Evolutionary conservation across 306 rosid species (phyloP).

Genomic region (Astragalus glycyphyllos): DNA sequence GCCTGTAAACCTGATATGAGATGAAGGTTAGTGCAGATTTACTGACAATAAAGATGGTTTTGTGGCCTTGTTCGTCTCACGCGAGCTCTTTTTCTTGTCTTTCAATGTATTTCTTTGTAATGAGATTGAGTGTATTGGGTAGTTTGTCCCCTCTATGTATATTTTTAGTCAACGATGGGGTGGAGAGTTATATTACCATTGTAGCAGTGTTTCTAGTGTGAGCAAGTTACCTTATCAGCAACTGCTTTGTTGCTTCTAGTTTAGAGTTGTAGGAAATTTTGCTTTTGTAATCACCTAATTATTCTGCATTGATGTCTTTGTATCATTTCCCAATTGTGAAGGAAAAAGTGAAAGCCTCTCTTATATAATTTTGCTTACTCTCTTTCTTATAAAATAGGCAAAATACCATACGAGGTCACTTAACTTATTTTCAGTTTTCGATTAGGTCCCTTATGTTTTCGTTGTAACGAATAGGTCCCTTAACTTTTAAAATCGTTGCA

Average conservation of each 20-base stretch:
- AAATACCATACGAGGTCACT: no score
- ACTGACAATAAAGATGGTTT: constrained; percentile 40
- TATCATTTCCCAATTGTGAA: constrained; percentile 32
- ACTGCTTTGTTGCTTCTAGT: constrained; percentile 37
- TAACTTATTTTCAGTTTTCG: no score
- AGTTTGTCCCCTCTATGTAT: constrained; percentile 53
- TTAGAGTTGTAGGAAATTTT: constrained; percentile 40
- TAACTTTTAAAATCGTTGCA: no score
- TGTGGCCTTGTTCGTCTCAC: constrained; percentile 43
- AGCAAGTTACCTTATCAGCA: constrained; percentile 40
- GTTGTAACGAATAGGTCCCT: no score
- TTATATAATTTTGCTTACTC: background rate
- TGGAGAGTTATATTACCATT: constrained; percentile 34
- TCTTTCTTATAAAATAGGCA: background rate
- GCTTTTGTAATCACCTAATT: constrained; percentile 31
- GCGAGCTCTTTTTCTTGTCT: constrained; percentile 44
- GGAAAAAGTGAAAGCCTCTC: constrained; percentile 27
- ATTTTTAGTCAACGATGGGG: constrained; percentile 46
- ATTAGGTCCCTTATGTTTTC: no score
- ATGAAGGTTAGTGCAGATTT: constrained; percentile 36
- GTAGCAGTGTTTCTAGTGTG: constrained; percentile 16
- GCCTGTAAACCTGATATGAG: constrained; percentile 50
- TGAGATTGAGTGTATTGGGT: constrained; percentile 44
- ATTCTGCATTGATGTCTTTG: constrained; percentile 4
- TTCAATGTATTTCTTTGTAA: constrained; percentile 32